Conservation (phyloP, 805 yeast genomes). For the Kazachstania viticola region DNA sequence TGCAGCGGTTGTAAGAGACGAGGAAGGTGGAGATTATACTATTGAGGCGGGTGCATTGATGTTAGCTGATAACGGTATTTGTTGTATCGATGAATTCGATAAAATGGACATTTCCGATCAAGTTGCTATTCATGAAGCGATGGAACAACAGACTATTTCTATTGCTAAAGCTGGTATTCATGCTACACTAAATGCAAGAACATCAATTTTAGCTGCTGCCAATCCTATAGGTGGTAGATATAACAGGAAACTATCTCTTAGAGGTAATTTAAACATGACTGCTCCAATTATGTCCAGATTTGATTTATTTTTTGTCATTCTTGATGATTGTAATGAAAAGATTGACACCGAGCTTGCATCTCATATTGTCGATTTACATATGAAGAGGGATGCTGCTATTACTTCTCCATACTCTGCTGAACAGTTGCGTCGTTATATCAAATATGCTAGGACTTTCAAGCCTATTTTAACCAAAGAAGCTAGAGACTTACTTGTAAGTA, state of each 20-base stretch:
- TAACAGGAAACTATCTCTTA: conserved; percentile 70
- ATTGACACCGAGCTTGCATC: conserved; percentile 83
- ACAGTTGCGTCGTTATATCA: conserved; percentile 77
- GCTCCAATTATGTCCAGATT: conserved; percentile 99
- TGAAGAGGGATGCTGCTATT: conserved; percentile 82
- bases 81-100: conserved; percentile 97
- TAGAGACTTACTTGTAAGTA: conserved; percentile 58
- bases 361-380: conserved; percentile 87
- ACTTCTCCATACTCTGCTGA: conserved; percentile 83
- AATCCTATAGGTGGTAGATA: conserved; percentile 97
- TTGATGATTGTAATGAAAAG: conserved; percentile 89
- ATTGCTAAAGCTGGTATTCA: conserved; percentile 98
- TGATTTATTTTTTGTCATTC: conserved; percentile 85
- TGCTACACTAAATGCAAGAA: conserved; percentile 92
- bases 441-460: conserved; percentile 84
- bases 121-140: conserved; percentile 98
- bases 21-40: conserved; percentile 92
- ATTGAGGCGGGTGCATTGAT: conserved; percentile 98
- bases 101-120: conserved; percentile 94
- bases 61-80: conserved; percentile 96
- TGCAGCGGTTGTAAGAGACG: conserved; percentile 95
- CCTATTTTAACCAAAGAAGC: conserved; percentile 81
- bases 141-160: conserved; percentile 98
- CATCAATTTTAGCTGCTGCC: conserved; percentile 97
- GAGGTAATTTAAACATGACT: conserved; percentile 86